These are phyloP conservation scores for Pyrenochaeta sp. DNA, from an alignment of 2,329 filamentous ascomycete genomes.

Conservation along the genomic window DNA sequence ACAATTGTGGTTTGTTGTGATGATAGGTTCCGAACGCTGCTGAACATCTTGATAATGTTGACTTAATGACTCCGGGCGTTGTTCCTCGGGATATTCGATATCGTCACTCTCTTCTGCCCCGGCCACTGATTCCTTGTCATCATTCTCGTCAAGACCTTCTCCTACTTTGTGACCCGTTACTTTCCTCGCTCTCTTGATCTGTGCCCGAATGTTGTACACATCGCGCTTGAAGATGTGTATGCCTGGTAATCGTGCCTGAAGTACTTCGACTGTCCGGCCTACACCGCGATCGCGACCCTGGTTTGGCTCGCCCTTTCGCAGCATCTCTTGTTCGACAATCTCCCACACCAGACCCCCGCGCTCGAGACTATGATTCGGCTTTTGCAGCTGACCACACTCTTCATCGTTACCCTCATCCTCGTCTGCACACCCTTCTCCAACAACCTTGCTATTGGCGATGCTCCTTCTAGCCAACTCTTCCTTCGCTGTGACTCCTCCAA, in stretches of 20 bases:
- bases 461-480: slow-evolving; percentile 31
- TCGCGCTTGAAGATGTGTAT: slow-evolving; percentile 49
- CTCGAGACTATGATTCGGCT: slow-evolving; percentile 35
- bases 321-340: slow-evolving; percentile 48
- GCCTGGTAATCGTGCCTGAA: slow-evolving; percentile 39
- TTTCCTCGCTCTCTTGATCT: slow-evolving; percentile 43
- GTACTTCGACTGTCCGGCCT: slow-evolving; percentile 40
- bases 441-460: slow-evolving; percentile 5
- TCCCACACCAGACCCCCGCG: slow-evolving; percentile 43
- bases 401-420: slow-evolving; percentile 12
- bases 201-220: slow-evolving; percentile 47
- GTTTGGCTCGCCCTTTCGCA: slow-evolving; percentile 32
- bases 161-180: slow-evolving; percentile 38
- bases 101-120: not conserved
- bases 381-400: slow-evolving; percentile 4
- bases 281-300: slow-evolving; percentile 45
- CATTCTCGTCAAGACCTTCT: slow-evolving; percentile 22
- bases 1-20: not conserved
- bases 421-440: slow-evolving; percentile 7
- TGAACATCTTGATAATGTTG: not conserved
- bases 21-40: not conserved
- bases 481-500: slow-evolving; percentile 43
- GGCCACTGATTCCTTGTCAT: slow-evolving; percentile 5
- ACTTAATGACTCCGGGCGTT: not conserved
- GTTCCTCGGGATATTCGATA: not conserved